Conservation (phyloP, 768 basidiomycete genomes). For the Chlorophyllum brunneum region DNA sequence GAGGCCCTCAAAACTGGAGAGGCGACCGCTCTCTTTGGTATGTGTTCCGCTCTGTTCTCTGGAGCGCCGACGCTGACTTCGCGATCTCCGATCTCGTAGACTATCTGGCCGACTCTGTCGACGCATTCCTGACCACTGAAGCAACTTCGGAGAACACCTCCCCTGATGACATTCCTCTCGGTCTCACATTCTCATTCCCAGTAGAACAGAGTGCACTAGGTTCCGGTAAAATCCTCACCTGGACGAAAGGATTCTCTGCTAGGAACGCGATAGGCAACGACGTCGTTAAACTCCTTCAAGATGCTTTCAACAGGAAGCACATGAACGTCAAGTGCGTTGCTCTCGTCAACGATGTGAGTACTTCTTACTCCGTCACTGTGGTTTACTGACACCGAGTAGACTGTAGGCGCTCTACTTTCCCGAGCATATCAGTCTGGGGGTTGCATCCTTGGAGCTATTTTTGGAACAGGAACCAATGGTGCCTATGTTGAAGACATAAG, state of each 20-base stretch:
- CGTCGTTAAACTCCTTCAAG: constrained; percentile 84
- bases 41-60: constrained; percentile 12
- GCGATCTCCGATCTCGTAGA: constrained; percentile 42
- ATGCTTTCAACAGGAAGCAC: constrained; percentile 88
- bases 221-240: constrained; percentile 85
- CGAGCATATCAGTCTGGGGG: constrained; percentile 92
- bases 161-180: constrained; percentile 53
- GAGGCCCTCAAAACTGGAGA: constrained; percentile 92
- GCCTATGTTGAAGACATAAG: constrained; percentile 89
- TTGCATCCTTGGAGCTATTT: constrained; percentile 86
- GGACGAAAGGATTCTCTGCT: constrained; percentile 96
- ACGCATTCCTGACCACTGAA: constrained; percentile 80
- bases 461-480: constrained; percentile 98
- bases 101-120: constrained; percentile 96
- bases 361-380: neutral
- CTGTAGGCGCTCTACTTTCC: constrained; percentile 91
- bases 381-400: constrained; percentile 43
- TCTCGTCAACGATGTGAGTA: constrained; percentile 85
- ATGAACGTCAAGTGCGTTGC: constrained; percentile 90
- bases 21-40: constrained; percentile 83
- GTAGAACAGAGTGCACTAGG: constrained; percentile 95
- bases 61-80: neutral
- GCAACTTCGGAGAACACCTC: constrained; percentile 41
- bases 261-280: constrained; percentile 88
- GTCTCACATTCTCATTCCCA: constrained; percentile 96